Percentiles rank a stretch among this genome's conserved stretches.
phyloP scores from a whole-genome alignment of 768 basidiomycete species.

The Rhizopogon vesiculosus region DNA sequence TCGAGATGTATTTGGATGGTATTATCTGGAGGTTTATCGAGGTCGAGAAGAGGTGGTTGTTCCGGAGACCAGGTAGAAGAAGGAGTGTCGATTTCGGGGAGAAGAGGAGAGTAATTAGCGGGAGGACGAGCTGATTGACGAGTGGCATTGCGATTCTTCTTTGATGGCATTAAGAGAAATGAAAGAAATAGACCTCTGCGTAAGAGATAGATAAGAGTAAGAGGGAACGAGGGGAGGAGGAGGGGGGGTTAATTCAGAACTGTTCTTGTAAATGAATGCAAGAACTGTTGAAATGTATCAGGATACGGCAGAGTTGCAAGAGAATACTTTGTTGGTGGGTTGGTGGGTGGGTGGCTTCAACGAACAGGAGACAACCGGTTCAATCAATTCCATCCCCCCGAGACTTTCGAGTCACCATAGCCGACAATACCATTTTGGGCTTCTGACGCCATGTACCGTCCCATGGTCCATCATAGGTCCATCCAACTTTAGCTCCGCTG shows the following conservation, averaged over 20 bases:
- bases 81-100: constrained; percentile 27
- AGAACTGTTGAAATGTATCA: constrained; percentile 13
- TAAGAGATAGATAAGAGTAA: constrained; percentile 18
- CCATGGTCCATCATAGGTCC: not conserved
- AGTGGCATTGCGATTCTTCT: constrained; percentile 18
- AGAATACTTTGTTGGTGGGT: not conserved
- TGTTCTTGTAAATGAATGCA: constrained; percentile 29
- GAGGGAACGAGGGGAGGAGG: not conserved
- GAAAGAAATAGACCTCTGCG: constrained; percentile 4
- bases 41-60: constrained; percentile 2
- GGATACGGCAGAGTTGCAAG: no score
- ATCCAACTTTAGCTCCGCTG: not conserved
- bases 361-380: not conserved
- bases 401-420: not conserved
- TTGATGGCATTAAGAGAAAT: constrained; percentile 26
- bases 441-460: not conserved
- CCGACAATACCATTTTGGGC: not conserved
- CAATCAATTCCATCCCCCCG: not conserved
- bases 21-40: constrained; percentile 8
- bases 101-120: constrained; percentile 19
- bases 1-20: constrained; percentile 6
- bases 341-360: not conserved
- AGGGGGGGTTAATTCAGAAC: no score
- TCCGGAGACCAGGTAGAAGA: constrained; percentile 18
- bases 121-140: constrained; percentile 16